Evolutionary conservation across 2,329 filamentous ascomycete species (phyloP), one percentile per base, ranked within the genome.

Genomic region (Talaromyces atroroseus): DNA sequence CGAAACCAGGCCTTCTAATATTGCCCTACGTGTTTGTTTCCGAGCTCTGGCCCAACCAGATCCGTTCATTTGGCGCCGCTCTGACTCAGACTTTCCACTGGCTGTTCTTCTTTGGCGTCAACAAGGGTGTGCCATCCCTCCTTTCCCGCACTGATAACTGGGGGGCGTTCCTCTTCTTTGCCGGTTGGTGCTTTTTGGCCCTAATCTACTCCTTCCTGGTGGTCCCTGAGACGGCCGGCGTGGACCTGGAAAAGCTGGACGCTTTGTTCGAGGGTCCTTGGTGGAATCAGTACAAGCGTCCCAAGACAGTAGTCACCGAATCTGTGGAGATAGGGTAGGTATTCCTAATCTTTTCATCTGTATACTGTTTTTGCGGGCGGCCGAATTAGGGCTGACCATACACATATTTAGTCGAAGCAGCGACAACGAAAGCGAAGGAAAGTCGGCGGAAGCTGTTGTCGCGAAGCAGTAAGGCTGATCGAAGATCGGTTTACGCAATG

Each of bases 21-120:
- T 69, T 79, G 1, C 76, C 76, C 0, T 79, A 77, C 51, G 67
- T 79, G 5, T 76, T 79, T 52, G 73, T 71, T 3, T 69, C 68
- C 1, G 76, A 79, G 55, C 62, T 78, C 0, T 79, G 74, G 68
- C 76, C 77, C 1, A 77, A 77, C 57, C 69, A 70, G 3, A 71
- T 78, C 50, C 71, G 76, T 0, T 76, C 75, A 0, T 74, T 78
- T 59, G 74, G 76, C 26, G 66, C 66, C n/a, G 72, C 75, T 1
- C 58, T 76, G 4, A 59, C 66, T 0, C 72, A 74, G 57, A 63
- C 62, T 1, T 74, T 76, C 56, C 74, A 76, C 62, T 76, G 74
- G 76, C 65, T 75, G 0, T 78, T 77, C 60, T 67, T 68, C 60
- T 77, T 68, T 48, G 74, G 64, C n/a, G 63, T 76, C 34, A 71